Base-by-base conservation (phyloP, 169 alveolate species). In the Plasmodium adleri region DNA sequence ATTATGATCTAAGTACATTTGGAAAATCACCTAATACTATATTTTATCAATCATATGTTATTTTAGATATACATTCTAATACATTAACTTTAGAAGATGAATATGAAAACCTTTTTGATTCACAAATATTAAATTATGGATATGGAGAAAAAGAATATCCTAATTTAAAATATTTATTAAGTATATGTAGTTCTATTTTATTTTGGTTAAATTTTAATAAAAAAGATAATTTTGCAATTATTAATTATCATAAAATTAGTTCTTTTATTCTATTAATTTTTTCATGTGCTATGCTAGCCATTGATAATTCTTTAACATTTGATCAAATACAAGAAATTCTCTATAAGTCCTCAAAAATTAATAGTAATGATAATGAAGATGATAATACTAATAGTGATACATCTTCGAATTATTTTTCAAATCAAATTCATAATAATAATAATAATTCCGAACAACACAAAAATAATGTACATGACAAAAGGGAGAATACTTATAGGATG, bases 121-220 rank as follows among this genome's bases (percentile, higher is more conserved):
- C 91, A 22, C 96, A 94, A 88, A 92, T 94, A 20, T 63, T 94
- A 15, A 88, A 88, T 68, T 92, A 88, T 59, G 74, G 78, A 45
- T 92, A 74, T 94, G 93, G 94, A 58, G 89, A 88, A 83, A 74
- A 89, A 58, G 94, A 92, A 15, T 78, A 90, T 54, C 96, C 96
- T 2, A 91, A 93, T 22, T 72, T 94, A 86, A 71, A 74, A 45
- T 94, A 94, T 91, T 86, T 94, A 32, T 83, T 90, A 45, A 72
- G 92, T 50, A 76, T 92, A 0, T 73, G 92, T 49, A 88, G 93
- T 50, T 88, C 93, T 26, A 85, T 88, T 3, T 88, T 92, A 13
- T 94, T 94, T 72, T 94, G 96, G 96, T 56, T 94, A 8, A 91
- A 94, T 67, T 92, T 94, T 63, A 87, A 94, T 78, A 86, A 90